Conservation (phyloP, 2,329 filamentous ascomycete genomes). For the Malbranchea zuffiana region DNA sequence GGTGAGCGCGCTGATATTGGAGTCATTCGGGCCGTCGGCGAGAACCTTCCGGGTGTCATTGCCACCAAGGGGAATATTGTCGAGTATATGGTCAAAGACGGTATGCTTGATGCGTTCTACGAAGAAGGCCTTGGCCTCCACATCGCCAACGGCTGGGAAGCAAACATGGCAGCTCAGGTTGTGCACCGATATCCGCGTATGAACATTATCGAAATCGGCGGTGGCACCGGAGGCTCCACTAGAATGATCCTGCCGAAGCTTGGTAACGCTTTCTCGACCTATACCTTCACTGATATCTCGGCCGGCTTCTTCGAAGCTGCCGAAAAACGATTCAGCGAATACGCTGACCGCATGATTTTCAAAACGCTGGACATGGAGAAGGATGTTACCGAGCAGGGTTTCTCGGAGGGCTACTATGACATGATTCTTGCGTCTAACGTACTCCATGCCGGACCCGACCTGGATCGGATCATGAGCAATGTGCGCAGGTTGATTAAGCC, state of each 20-base stretch:
- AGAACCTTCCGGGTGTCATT: constrained; percentile 25
- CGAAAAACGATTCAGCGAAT: constrained; percentile 20
- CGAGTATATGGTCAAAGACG: constrained; percentile 16
- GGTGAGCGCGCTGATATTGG: constrained; percentile 2
- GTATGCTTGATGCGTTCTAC: constrained; percentile 12
- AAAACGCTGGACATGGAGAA: constrained; percentile 27
- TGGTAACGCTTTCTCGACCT: constrained; percentile 26
- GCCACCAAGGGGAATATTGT: constrained; percentile 24
- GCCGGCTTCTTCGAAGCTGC: constrained; percentile 33
- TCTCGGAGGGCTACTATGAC: constrained; percentile 25
- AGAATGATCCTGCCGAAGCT: constrained; percentile 25
- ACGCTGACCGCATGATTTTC: constrained; percentile 25
- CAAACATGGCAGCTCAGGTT: constrained; percentile 26
- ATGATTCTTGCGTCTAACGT: constrained; percentile 31
- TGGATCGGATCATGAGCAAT: constrained; percentile 24
- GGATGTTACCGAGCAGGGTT: constrained; percentile 27
- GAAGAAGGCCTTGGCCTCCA: constrained; percentile 6
- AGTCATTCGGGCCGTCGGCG: constrained; percentile 14
- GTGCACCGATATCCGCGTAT: constrained; percentile 33
- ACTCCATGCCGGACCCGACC: constrained; percentile 28
- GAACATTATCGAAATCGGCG: constrained; percentile 35
- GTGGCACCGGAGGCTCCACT: constrained; percentile 37
- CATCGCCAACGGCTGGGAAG: constrained; percentile 18
- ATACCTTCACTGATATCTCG: constrained; percentile 40
- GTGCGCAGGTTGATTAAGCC: constrained; percentile 31